Base-by-base conservation (phyloP, 1,284 basidiomycete species). In the Cryptococcus neoformans region DNA sequence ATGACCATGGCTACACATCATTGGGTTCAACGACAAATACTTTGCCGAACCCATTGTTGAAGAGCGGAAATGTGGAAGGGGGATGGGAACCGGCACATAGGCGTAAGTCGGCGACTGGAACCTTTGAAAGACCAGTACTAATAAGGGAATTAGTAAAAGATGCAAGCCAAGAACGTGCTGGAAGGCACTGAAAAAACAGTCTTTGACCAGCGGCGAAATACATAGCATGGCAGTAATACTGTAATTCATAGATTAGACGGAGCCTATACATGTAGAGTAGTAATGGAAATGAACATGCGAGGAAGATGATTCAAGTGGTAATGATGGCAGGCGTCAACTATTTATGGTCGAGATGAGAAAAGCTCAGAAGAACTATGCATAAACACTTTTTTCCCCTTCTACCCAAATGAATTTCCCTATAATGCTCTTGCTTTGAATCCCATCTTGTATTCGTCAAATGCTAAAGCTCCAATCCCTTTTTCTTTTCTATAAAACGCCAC, bases 1-100 rank as follows among this genome's bases (percentile, higher is more conserved):
- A 99, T 69, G 92, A 99, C 69, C 82, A 89, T 76, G 96, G 96
- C 88, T 92, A 61, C 59, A 99, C 96, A 0, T 96, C 92, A 3
- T 83, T 99, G 12, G 95, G 96, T 21, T 96, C 92, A 14, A 94
- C 90, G 1, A 90, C 86, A 78, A 97, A 98, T 78, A 98, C 96
- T 0, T 87, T 87, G 66, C 92, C 86, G 0, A 99, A 99, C 68
- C 95, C 95, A 0, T 83, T 88, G 0, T 82, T 96, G 6, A 80
- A 82, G 28, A 78, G 85, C 56, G 69, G 64, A 51, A 61, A 35
- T 11, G 38, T 51, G 6, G 17, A 51, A 4, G n/a, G 44, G 45
- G 51, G 63, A 36, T 77, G 61, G 49, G 64, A 67, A 51, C 77
- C 69, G 34, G 74, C 72, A 4, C 74, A 69, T 62, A 69, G 65